phyloP scores from a whole-genome alignment of 2,329 filamentous ascomycete species.

The Exophiala calicioides region DNA sequence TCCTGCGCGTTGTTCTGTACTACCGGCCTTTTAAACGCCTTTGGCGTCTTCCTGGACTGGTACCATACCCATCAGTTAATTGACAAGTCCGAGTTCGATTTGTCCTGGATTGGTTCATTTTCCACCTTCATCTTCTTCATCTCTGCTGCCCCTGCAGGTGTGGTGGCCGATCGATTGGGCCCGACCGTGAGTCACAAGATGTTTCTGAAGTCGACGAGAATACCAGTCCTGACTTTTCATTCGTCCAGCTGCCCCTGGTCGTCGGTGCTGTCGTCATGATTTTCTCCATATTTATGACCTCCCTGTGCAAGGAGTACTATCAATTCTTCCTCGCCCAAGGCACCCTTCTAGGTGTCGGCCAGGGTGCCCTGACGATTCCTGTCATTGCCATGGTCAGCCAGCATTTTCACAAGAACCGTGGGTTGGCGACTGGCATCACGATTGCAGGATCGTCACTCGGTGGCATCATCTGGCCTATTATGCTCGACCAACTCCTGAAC shows the following conservation, averaged over 20 bases:
- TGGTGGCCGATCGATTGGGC: slow-evolving; percentile 48
- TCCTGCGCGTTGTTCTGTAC: slow-evolving; percentile 39
- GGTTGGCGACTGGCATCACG: slow-evolving; percentile 49
- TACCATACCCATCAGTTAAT: slow-evolving; percentile 43
- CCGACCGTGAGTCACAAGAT: slow-evolving; percentile 39
- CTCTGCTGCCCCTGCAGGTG: slow-evolving; percentile 39
- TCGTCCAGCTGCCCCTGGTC: slow-evolving; percentile 13
- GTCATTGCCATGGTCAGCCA: slow-evolving; percentile 49
- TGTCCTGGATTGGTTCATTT: slow-evolving; percentile 50
- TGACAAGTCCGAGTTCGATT: slow-evolving; percentile 36
- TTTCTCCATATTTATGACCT: slow-evolving; percentile 39
- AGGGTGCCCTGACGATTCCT: slow-evolving; percentile 49
- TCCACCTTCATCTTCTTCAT: slow-evolving; percentile 41
- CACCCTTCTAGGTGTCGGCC: slow-evolving; percentile 45
- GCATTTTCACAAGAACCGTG: slow-evolving; percentile 51
- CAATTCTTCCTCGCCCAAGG: slow-evolving; percentile 56
- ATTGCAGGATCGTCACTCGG: slow-evolving; percentile 54
- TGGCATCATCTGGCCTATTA: slow-evolving; percentile 55
- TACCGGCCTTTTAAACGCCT: slow-evolving; percentile 42
- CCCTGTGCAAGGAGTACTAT: slow-evolving; percentile 50
- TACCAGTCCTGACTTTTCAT: not conserved
- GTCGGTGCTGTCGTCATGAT: slow-evolving; percentile 33
- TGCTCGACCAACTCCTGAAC: slow-evolving; percentile 52
- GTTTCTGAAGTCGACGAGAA: not conserved
- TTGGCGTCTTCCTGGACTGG: slow-evolving; percentile 48